These are phyloP conservation scores for Astrothelium subdiscretum DNA, from an alignment of 495 filamentous ascomycete species.

Conservation along the genomic window DNA sequence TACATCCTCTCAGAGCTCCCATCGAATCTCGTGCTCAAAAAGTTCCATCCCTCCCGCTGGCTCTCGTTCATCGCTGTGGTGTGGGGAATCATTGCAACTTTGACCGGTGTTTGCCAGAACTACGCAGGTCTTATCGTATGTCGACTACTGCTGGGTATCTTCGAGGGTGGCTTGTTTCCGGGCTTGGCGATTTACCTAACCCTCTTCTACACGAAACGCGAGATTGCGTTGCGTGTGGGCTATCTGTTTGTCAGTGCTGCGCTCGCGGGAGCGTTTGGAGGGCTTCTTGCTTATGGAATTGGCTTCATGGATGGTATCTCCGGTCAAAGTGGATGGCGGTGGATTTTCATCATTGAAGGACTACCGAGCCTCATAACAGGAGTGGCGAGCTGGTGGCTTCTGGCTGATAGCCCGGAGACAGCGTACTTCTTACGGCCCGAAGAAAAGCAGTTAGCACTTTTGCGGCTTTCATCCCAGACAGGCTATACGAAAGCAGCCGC, in stretches of 20 bases:
- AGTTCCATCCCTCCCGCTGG: constrained; percentile 52
- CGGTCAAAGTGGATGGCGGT: constrained; percentile 51
- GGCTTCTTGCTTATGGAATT: constrained; percentile 63
- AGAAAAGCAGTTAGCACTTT: constrained; percentile 18
- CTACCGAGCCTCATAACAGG: constrained; percentile 54
- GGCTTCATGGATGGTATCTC: constrained; percentile 56
- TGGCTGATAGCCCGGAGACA: constrained; percentile 50
- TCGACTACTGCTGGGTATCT: constrained; percentile 42
- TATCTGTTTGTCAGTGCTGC: constrained; percentile 70
- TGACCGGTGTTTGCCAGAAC: constrained; percentile 51
- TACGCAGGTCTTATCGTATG: constrained; percentile 46
- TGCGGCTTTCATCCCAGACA: constrained; percentile 28
- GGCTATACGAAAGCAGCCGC: constrained; percentile 49
- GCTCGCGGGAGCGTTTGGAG: constrained; percentile 64
- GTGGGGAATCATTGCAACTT: constrained; percentile 63
- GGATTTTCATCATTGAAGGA: constrained; percentile 64
- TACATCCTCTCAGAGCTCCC: constrained; percentile 49
- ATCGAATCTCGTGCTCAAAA: constrained; percentile 53
- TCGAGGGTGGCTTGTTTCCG: constrained; percentile 58
- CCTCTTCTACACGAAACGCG: constrained; percentile 62
- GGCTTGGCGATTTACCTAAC: constrained; percentile 50
- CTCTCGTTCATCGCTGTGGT: constrained; percentile 51
- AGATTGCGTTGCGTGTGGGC: constrained; percentile 61
- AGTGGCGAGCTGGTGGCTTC: constrained; percentile 45
- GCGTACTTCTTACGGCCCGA: constrained; percentile 23